Evolutionary conservation across 1,139 yeast species (phyloP).

Genomic region (Blastobotrys apis): DNA sequence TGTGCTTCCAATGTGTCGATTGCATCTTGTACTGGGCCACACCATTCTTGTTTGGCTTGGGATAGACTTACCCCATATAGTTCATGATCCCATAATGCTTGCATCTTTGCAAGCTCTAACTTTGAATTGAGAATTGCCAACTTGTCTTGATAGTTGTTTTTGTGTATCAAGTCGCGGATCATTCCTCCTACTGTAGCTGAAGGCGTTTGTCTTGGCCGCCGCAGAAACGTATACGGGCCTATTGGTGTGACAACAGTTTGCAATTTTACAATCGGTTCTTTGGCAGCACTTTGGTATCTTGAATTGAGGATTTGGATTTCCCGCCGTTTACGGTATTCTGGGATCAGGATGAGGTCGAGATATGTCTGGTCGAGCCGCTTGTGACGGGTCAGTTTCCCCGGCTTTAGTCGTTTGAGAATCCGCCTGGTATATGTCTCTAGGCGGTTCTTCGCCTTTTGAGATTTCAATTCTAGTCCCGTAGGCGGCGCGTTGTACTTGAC

Average conservation of each 20-base stretch:
- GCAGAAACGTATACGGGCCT: slow-evolving; percentile 21
- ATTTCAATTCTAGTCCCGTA: slow-evolving; percentile 3
- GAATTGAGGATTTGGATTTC: slow-evolving; percentile 10
- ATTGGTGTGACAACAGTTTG: slow-evolving; percentile 15
- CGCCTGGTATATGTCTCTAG: slow-evolving; percentile 1
- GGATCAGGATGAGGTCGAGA: slow-evolving; percentile 22
- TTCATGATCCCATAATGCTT: slow-evolving; percentile 21
- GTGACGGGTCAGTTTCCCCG: background rate
- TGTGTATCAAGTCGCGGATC: slow-evolving; percentile 12
- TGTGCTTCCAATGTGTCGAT: background rate
- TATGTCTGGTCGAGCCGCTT: slow-evolving; percentile 19
- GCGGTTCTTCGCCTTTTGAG: background rate
- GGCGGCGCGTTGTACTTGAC: slow-evolving; percentile 9
- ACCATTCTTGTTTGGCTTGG: slow-evolving; percentile 2
- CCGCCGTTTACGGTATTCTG: slow-evolving; percentile 16
- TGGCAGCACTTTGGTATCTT: slow-evolving; percentile 14
- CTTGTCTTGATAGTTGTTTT: slow-evolving; percentile 2
- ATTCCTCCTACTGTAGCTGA: slow-evolving; percentile 9
- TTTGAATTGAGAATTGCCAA: slow-evolving; percentile 10
- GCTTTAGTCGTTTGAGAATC: background rate
- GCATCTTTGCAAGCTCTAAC: slow-evolving; percentile 15
- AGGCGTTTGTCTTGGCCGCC: slow-evolving; percentile 17
- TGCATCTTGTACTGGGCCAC: slow-evolving; percentile 6
- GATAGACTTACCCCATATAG: background rate
- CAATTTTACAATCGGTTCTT: slow-evolving; percentile 12